These are phyloP conservation scores for Gracilaria gracilis DNA, from an alignment of 23 red algal species.

Conservation along the genomic window DNA sequence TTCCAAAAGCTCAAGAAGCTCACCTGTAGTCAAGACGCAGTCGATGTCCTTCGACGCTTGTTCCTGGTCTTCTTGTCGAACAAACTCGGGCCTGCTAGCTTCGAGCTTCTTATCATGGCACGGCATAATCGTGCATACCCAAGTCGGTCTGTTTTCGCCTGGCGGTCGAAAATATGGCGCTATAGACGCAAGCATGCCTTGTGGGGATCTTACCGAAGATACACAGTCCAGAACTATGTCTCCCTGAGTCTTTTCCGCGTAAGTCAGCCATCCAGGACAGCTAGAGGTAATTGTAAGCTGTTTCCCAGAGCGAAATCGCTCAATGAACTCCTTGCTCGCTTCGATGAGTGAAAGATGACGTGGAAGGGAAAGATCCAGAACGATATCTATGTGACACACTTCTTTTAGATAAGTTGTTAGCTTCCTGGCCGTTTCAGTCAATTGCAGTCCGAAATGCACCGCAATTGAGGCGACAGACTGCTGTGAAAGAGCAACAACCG, in stretches of 20 bases:
- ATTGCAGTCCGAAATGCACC: slow-evolving; percentile 54
- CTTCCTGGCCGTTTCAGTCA: slow-evolving; percentile 44
- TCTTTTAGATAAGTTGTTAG: slow-evolving; percentile 57
- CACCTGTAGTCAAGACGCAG: slow-evolving; percentile 79
- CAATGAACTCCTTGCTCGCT: slow-evolving; percentile 58
- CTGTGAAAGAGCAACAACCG: slow-evolving; percentile 67
- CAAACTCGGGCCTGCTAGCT: slow-evolving; percentile 65
- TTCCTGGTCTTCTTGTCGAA: slow-evolving; percentile 4
- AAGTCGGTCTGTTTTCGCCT: slow-evolving; percentile 28
- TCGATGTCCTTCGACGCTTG: slow-evolving; percentile 31
- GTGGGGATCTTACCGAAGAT: slow-evolving; percentile 58
- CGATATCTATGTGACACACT: slow-evolving; percentile 11
- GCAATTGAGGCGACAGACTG: slow-evolving; percentile 80
- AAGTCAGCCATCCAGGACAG: slow-evolving; percentile 86
- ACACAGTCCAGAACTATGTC: slow-evolving; percentile 55
- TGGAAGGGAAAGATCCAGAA: slow-evolving; percentile 68
- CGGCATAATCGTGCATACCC: slow-evolving; percentile 66
- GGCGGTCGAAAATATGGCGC: slow-evolving; percentile 18
- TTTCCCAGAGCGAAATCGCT: slow-evolving; percentile 41
- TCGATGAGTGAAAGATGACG: slow-evolving; percentile 67
- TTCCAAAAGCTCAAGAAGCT: slow-evolving; percentile 65
- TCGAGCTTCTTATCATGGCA: slow-evolving; percentile 95
- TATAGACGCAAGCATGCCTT: slow-evolving; percentile 62
- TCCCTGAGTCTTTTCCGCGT: slow-evolving; percentile 90
- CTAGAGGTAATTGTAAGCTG: slow-evolving; percentile 63